Percentiles rank a stretch among this genome's conserved stretches.
These are phyloP conservation scores for Filobasidium floriforme DNA, from an alignment of 768 basidiomycete genomes.

Conservation along the genomic window DNA sequence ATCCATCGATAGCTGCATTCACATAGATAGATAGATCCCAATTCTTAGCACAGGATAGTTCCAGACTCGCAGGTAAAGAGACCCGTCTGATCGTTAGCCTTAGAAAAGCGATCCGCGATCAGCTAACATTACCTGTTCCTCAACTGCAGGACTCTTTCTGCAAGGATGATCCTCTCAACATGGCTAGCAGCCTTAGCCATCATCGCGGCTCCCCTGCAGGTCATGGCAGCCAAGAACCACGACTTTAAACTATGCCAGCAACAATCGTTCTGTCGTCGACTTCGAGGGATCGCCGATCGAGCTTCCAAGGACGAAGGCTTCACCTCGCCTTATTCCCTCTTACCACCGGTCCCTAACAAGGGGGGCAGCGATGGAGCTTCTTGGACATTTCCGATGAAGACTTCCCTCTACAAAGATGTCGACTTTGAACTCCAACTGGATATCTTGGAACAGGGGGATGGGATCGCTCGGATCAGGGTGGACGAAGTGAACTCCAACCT, in stretches of 20 bases:
- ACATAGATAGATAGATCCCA: too few relatives aligned
- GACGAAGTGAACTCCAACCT: slow-evolving; percentile 65
- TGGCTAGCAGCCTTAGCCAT: slow-evolving; percentile 4
- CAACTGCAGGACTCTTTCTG: not conserved
- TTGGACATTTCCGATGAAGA: slow-evolving; percentile 69
- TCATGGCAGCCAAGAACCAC: slow-evolving; percentile 50
- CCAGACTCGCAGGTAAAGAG: too few relatives aligned
- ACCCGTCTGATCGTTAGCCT: too few relatives aligned
- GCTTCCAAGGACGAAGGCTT: slow-evolving; percentile 58
- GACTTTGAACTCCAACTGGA: slow-evolving; percentile 73
- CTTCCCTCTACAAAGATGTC: slow-evolving; percentile 73
- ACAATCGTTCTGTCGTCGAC: slow-evolving; percentile 87
- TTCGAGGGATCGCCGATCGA: slow-evolving; percentile 71
- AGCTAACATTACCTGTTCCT: not conserved
- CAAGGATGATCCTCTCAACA: not conserved
- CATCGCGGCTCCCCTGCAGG: not conserved
- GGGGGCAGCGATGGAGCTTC: slow-evolving; percentile 30
- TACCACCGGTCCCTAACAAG: slow-evolving; percentile 32
- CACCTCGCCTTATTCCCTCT: slow-evolving; percentile 79
- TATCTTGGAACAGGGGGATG: slow-evolving; percentile 64
- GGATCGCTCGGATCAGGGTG: slow-evolving; percentile 83
- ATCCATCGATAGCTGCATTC: too few relatives aligned
- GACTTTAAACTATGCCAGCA: slow-evolving; percentile 96
- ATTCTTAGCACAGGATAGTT: too few relatives aligned
- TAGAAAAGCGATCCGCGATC: not conserved